Evolutionary conservation across 1,284 basidiomycete genomes (phyloP), one percentile per base, ranked within the genome.

Genomic region (Inonotus obliquus): DNA sequence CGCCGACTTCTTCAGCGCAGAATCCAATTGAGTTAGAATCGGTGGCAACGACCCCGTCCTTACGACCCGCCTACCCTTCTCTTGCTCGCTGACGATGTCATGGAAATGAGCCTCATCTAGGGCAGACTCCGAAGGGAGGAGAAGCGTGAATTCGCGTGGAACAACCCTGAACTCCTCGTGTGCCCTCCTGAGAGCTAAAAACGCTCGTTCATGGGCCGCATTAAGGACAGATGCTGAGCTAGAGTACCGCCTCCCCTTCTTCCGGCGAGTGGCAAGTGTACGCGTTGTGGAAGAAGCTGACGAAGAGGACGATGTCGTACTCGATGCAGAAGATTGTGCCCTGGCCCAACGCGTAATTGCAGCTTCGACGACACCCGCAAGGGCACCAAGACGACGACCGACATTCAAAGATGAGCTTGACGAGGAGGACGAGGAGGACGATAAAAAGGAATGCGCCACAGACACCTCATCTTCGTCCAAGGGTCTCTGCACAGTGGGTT

Each of bases 61-160:
- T 41, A 83, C 72, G 17, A 84, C 73, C 25, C 79, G 73, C 41
- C 77, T 68, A 21, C 60, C 54, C 45, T 45, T 57, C 21, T 52
- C 58, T 27, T 64, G 59, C 19, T 49, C 63, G 44, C 35, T 60
- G 21, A 57, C 39, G 47, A 52, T 19, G 21, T 27, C 48, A 48
- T 41, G 38, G 13, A 19, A 7, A 39, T n/a, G 44, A 41, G 9
- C 49, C 44, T n/a, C 44, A 37, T 11, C 49, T 67, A 54, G 68
- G 69, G 67, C 17, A 74, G 37, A 72, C 70, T 65, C 75, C 66
- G 77, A 75, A 52, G 79, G 85, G 27, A 81, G 69, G 68, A 89
- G 88, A 11, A 91, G 75, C 10, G 79, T 78, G 70, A 92, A 93
- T 63, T 85, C 81, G 62, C 90, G 79, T 47, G 83, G 80, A 54